Percentiles rank a stretch among this genome's conserved stretches.
phyloP scores from a whole-genome alignment of 306 rosid species.

The Boehmeria nivea region DNA sequence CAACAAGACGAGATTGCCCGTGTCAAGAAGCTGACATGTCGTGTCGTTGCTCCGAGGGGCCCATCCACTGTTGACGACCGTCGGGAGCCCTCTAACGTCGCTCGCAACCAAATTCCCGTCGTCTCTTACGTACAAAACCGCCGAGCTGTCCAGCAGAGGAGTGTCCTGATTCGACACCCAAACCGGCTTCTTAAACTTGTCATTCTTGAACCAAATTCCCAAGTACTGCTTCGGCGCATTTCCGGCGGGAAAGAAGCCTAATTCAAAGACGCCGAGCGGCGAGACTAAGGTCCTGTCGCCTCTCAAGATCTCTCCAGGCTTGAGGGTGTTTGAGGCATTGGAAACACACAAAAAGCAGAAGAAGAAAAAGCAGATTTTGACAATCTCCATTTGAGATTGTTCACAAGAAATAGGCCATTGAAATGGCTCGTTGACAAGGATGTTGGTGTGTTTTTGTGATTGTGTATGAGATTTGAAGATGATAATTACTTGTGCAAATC shows the following conservation, averaged over 20 bases:
- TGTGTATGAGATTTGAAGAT: too few species aligned
- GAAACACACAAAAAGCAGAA: slow-evolving; percentile 8
- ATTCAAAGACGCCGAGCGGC: slow-evolving; percentile 18
- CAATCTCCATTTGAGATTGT: slow-evolving; percentile 3
- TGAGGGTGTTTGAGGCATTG: slow-evolving; percentile 17
- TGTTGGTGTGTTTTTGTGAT: too few species aligned
- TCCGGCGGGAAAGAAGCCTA: slow-evolving; percentile 16
- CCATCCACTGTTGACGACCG: slow-evolving; percentile 1
- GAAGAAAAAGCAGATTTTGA: neutral
- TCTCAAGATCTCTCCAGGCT: neutral
- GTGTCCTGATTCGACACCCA: slow-evolving; percentile 22
- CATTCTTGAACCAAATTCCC: slow-evolving; percentile 30
- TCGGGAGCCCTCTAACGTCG: neutral
- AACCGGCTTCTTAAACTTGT: slow-evolving; percentile 17
- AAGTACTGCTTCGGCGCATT: slow-evolving; percentile 4
- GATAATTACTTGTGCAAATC: too few species aligned
- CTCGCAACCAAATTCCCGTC: slow-evolving; percentile 15
- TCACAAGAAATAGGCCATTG: too few species aligned
- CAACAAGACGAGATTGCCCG: slow-evolving; percentile 17
- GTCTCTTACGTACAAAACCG: slow-evolving; percentile 2
- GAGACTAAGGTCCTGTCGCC: slow-evolving; percentile 18
- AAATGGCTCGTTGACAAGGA: too few species aligned
- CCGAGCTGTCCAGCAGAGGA: slow-evolving; percentile 5
- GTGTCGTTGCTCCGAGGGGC: neutral
- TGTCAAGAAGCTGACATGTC: slow-evolving; percentile 8